A percentile compares a stretch with the other conserved stretches of the same genome.
Conservation (phyloP, 2,329 filamentous ascomycete genomes). For the Fusarium cyanostomum region DNA sequence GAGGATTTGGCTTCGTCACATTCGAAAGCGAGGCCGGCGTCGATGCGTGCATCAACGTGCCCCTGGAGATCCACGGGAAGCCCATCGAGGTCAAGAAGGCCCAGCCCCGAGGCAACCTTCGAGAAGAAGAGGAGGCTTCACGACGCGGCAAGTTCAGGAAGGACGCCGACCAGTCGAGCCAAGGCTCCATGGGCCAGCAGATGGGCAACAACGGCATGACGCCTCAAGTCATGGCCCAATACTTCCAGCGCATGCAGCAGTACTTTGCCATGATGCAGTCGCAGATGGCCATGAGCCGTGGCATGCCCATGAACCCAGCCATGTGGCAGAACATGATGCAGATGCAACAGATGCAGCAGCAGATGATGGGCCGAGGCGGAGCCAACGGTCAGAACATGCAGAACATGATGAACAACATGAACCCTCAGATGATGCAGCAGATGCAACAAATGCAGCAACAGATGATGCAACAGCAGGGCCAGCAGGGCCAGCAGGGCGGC, state of each 20-base stretch:
- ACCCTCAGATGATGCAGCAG: constrained; percentile 67
- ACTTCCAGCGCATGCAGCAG: constrained; percentile 98
- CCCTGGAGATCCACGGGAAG: constrained; percentile 93
- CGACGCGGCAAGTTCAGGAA: constrained; percentile 70
- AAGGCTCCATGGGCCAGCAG: constrained; percentile 53
- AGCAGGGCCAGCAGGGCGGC: constrained; percentile 47
- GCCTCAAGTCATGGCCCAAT: constrained; percentile 97
- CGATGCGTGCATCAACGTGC: constrained; percentile 84
- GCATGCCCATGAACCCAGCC: constrained; percentile 76
- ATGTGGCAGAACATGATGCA: constrained; percentile 82
- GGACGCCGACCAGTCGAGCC: constrained; percentile 56
- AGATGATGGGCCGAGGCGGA: constrained; percentile 59
- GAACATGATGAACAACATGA: constrained; percentile 56
- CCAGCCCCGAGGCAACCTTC: constrained; percentile 92
- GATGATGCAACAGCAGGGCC: constrained; percentile 53
- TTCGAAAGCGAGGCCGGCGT: constrained; percentile 97
- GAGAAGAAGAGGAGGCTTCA: constrained; percentile 84
- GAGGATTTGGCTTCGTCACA: constrained; percentile 97
- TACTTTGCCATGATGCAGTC: constrained; percentile 97
- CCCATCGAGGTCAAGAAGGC: constrained; percentile 98
- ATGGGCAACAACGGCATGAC: constrained; percentile 76
- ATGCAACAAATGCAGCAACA: constrained; percentile 61
- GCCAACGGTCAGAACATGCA: constrained; percentile 47
- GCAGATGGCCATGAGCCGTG: constrained; percentile 84
- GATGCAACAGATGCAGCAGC: constrained; percentile 74